A percentile compares a stretch with the other conserved stretches of the same genome.
Conservation (phyloP, 495 filamentous ascomycete genomes). For the Talaromyces adpressus region DNA sequence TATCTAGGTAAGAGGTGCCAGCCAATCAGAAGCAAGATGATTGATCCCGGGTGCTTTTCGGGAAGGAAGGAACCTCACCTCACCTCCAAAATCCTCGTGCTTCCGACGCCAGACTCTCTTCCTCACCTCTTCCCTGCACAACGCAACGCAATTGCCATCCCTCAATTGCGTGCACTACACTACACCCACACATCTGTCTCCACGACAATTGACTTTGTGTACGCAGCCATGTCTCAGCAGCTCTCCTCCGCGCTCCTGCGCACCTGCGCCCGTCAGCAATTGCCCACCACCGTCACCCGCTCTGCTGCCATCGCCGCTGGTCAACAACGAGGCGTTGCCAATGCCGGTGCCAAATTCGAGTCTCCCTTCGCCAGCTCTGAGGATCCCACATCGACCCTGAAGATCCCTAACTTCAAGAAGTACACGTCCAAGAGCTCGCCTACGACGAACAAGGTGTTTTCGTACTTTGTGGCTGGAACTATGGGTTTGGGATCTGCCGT, state of each 20-base stretch:
- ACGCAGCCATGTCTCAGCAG: conserved; percentile 30
- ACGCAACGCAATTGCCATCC: conserved; percentile 12
- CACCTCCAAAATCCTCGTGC: conserved; percentile 16
- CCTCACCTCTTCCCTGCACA: conserved; percentile 16
- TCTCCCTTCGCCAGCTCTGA: conserved; percentile 41
- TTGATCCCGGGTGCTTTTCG: conserved; percentile 36
- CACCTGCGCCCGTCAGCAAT: conserved; percentile 43
- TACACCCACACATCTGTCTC: not conserved
- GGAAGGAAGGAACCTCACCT: conserved; percentile 29
- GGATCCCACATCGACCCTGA: conserved; percentile 45
- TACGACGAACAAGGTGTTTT: conserved; percentile 74
- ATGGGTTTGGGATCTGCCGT: conserved; percentile 86
- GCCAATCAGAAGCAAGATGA: conserved; percentile 38
- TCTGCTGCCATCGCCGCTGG: conserved; percentile 42
- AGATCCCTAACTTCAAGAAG: conserved; percentile 84
- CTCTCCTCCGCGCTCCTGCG: conserved; percentile 44
- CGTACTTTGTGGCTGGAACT: conserved; percentile 97
- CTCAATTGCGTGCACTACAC: conserved; percentile 26
- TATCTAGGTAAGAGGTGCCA: no score
- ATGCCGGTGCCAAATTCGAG: conserved; percentile 39
- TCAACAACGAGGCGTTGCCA: conserved; percentile 41
- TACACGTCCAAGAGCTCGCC: conserved; percentile 64
- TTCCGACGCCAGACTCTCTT: conserved; percentile 17
- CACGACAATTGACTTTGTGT: not conserved
- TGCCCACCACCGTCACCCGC: conserved; percentile 26